Evolutionary conservation across 1,284 basidiomycete species (phyloP).

Genomic region (Malassezia obtusa): DNA sequence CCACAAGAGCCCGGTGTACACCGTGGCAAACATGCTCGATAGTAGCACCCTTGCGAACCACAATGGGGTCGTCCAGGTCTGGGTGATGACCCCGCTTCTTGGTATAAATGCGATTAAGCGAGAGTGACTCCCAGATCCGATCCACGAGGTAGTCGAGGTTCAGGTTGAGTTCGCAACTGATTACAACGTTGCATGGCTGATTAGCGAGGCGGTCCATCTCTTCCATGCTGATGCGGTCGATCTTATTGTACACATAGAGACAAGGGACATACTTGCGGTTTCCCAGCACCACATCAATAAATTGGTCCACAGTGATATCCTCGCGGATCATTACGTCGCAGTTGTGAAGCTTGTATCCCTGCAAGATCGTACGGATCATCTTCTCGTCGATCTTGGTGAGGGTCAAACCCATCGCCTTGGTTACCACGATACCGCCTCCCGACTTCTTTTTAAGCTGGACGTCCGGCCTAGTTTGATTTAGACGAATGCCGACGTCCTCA

Average conservation of each 20-base stretch:
- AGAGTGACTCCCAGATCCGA: slow-evolving; percentile 61
- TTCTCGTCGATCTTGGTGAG: slow-evolving; percentile 89
- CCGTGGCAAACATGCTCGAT: slow-evolving; percentile 61
- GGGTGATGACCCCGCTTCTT: slow-evolving; percentile 84
- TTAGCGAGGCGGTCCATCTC: slow-evolving; percentile 79
- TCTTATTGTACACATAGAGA: slow-evolving; percentile 74
- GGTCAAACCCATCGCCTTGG: slow-evolving; percentile 57
- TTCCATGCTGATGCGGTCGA: slow-evolving; percentile 48
- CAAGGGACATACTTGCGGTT: slow-evolving; percentile 92
- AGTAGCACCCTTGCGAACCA: slow-evolving; percentile 78
- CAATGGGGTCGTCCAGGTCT: slow-evolving; percentile 84
- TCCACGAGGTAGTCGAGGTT: slow-evolving; percentile 85
- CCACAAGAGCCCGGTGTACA: slow-evolving; percentile 75
- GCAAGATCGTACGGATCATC: slow-evolving; percentile 80
- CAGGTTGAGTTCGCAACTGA: slow-evolving; percentile 82
- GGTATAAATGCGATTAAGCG: slow-evolving; percentile 62
- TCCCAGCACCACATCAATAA: slow-evolving; percentile 82
- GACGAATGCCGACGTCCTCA: slow-evolving; percentile 86
- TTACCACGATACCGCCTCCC: slow-evolving; percentile 60
- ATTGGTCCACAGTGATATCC: slow-evolving; percentile 80
- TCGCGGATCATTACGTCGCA: slow-evolving; percentile 39
- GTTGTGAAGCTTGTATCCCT: slow-evolving; percentile 46
- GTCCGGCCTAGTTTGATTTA: slow-evolving; percentile 82
- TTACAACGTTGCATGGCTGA: slow-evolving; percentile 77
- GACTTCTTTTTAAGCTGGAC: slow-evolving; percentile 62